These are phyloP conservation scores for Chernovozyma aurita DNA, from an alignment of 1,139 yeast genomes.

Conservation along the genomic window DNA sequence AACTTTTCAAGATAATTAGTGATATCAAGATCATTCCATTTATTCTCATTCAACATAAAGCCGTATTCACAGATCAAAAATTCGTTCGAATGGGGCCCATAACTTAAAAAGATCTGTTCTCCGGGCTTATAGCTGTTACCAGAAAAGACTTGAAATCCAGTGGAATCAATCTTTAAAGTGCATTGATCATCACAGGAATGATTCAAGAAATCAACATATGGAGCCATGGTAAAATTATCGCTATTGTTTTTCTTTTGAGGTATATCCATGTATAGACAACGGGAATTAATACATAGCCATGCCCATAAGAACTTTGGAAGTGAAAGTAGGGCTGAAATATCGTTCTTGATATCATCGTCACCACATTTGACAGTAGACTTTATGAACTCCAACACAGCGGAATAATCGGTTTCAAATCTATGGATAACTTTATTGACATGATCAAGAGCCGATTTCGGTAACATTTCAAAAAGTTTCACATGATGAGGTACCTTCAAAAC, in stretches of 20 bases:
- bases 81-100: slow-evolving; percentile 86
- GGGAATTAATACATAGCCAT: slow-evolving; percentile 86
- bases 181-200: slow-evolving; percentile 61
- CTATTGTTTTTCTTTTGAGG: slow-evolving; percentile 44
- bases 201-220: slow-evolving; percentile 83
- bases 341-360: slow-evolving; percentile 28
- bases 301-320: slow-evolving; percentile 49
- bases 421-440: slow-evolving; percentile 33
- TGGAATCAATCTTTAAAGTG: slow-evolving; percentile 38
- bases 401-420: slow-evolving; percentile 37
- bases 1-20: slow-evolving; percentile 34
- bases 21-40: slow-evolving; percentile 71
- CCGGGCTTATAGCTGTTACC: slow-evolving; percentile 29
- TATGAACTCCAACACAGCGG: slow-evolving; percentile 15
- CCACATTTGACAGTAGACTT: background rate
- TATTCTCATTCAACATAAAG: slow-evolving; percentile 51
- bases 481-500: slow-evolving; percentile 19
- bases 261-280: slow-evolving; percentile 78
- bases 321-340: slow-evolving; percentile 22
- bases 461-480: slow-evolving; percentile 23
- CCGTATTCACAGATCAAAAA: slow-evolving; percentile 86
- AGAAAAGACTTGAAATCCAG: slow-evolving; percentile 51
- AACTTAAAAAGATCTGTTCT: slow-evolving; percentile 67
- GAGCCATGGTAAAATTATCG: slow-evolving; percentile 87
- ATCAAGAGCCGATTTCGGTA: slow-evolving; percentile 36